These are phyloP conservation scores for Agrocybe chaxingu DNA, from an alignment of 768 basidiomycete genomes.

Conservation along the genomic window DNA sequence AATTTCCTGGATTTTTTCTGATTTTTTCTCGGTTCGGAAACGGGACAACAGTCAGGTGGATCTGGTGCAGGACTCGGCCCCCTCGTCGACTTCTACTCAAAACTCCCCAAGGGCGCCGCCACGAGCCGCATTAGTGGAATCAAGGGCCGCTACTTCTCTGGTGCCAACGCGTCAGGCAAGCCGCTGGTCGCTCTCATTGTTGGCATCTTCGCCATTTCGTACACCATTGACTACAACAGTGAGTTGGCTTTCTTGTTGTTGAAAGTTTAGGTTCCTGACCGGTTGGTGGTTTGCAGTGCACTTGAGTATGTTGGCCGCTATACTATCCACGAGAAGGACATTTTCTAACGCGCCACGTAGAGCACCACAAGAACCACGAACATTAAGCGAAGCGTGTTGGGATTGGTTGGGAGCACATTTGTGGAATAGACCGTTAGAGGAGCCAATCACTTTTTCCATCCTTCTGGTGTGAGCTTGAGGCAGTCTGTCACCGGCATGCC, in stretches of 20 bases:
- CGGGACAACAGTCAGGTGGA: conserved; percentile 60
- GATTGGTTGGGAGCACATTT: not conserved
- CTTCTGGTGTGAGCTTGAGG: too few relatives aligned
- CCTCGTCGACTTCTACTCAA: conserved; percentile 95
- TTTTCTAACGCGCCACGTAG: conserved; percentile 36
- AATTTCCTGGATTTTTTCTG: not conserved
- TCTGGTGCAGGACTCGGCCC: conserved; percentile 77
- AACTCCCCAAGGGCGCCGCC: conserved; percentile 87
- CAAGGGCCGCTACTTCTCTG: conserved; percentile 80
- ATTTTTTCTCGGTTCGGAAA: not conserved
- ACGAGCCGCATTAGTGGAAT: conserved; percentile 62
- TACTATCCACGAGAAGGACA: not conserved
- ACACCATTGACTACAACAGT: conserved; percentile 91
- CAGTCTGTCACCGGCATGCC: too few relatives aligned
- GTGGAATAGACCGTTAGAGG: conserved; percentile 19
- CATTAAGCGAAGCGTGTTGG: conserved; percentile 42
- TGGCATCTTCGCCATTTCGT: conserved; percentile 72
- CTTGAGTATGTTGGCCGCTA: conserved; percentile 56
- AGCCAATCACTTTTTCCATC: conserved; percentile 7
- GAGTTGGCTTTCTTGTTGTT: conserved; percentile 29
- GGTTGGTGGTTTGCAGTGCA: conserved; percentile 53
- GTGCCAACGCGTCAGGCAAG: conserved; percentile 77
- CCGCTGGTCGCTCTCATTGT: conserved; percentile 64
- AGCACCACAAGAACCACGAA: conserved; percentile 90
- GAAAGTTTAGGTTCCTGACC: too few relatives aligned